Conservation (phyloP, 1,284 basidiomycete genomes). For the Stygiomarasmius scandens region DNA sequence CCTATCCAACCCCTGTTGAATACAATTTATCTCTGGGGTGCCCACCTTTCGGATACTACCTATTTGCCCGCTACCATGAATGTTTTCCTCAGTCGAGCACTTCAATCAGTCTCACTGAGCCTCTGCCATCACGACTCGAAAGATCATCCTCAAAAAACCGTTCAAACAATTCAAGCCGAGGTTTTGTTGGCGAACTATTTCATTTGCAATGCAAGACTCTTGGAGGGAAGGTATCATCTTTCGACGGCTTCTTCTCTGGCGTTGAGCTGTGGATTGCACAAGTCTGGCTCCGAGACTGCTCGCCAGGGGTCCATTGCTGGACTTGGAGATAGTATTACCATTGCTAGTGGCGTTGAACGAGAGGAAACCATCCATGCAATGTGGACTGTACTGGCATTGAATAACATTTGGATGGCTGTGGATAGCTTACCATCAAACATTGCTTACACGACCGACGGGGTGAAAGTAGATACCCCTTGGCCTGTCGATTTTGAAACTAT, state of each 20-base stretch:
- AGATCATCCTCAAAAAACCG: conserved; percentile 19
- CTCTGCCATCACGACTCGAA: conserved; percentile 17
- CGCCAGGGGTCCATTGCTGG: background rate
- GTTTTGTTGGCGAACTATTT: conserved; percentile 38
- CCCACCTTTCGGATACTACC: conserved; percentile 15
- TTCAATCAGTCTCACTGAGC: conserved; percentile 14
- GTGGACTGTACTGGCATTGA: background rate
- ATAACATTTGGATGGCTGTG: background rate
- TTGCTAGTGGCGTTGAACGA: background rate
- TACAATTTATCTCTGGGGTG: conserved; percentile 33
- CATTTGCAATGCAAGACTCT: conserved; percentile 31
- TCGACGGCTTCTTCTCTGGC: conserved; percentile 33
- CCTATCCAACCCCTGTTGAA: conserved; percentile 30
- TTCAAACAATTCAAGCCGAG: conserved; percentile 39
- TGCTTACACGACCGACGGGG: conserved; percentile 21
- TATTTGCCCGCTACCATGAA: conserved; percentile 19
- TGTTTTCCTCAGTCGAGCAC: conserved; percentile 25
- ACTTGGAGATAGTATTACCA: background rate
- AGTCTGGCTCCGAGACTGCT: conserved; percentile 21
- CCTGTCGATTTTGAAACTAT: background rate
- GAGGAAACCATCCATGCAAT: background rate
- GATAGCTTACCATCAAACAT: conserved; percentile 15
- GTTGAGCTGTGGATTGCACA: conserved; percentile 32
- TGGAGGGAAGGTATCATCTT: conserved; percentile 38
- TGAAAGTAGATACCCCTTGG: background rate